Base-by-base conservation (phyloP, 768 basidiomycete species). In the Mycena vulgaris region DNA sequence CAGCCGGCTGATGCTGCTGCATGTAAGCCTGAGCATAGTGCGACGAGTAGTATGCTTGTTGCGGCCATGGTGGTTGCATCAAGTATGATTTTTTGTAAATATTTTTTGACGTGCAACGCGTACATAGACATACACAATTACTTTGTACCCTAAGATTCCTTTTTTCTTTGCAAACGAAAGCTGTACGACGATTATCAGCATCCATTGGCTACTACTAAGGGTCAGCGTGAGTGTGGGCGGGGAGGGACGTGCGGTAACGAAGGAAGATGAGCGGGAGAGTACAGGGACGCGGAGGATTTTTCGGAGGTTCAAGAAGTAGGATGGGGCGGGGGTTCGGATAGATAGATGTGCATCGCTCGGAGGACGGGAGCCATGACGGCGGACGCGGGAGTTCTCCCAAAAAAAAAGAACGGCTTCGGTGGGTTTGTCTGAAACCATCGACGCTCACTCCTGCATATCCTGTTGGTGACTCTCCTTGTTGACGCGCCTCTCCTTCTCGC, bases 401-500 rank as follows among this genome's bases (percentile, higher is more conserved):
- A 45, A 27, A 57, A 67, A 57, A 71, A 39, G 60, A 61, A 70
- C 48, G 67, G 63, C 67, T 63, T 61, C 53, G 64, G 59, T 60
- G 27, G 55, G 66, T 47, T 45, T 42, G 56, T 58, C 53, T 49
- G 58, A 63, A 39, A 42, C 67, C 56, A 51, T 21, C 48, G 17
- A 48, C 53, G 55, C 37, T 82, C 78, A 86, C 66, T 88, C 86
- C 78, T 87, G 83, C 75, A 82, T 79, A 77, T 92, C 90, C 69
- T 90, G 86, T 77, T 93, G 92, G 76, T 93, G 90, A 71, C 91
- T 89, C 80, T 95, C 95, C 73, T 92, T 87, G 63, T 94, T 94
- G 66, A 96, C 94, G 76, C 96, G 89, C 81, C 96, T 89, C 84
- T 97, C 95, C 85, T 97, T 97, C 89, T 97, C 95, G 79, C 92